Conservation (phyloP, 2,329 filamentous ascomycete genomes). For the Leptosphaerulina australis region DNA sequence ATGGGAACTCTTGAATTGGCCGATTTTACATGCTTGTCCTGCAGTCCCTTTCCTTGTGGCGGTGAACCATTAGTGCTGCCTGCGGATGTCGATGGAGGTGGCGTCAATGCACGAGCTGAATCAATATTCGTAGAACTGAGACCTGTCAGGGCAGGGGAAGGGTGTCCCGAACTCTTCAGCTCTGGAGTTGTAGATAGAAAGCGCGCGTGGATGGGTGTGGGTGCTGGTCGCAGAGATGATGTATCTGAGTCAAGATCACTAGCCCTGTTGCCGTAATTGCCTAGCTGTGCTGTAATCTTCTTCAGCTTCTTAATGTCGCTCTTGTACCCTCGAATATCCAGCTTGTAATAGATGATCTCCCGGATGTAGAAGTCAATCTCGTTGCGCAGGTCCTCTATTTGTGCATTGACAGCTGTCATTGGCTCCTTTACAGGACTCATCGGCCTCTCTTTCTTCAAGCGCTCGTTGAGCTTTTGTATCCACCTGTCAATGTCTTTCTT, state of each 20-base stretch:
- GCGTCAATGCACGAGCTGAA: slow-evolving; percentile 3
- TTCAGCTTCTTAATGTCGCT: slow-evolving; percentile 47
- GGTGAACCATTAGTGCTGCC: slow-evolving; percentile 1
- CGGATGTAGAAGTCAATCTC: slow-evolving; percentile 53
- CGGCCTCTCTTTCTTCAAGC: slow-evolving; percentile 36
- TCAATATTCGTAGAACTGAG: slow-evolving; percentile 7
- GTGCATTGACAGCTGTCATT: slow-evolving; percentile 21
- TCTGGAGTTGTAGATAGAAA: slow-evolving; percentile 28
- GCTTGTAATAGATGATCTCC: slow-evolving; percentile 58
- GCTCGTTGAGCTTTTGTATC: slow-evolving; percentile 42
- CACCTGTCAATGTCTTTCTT: slow-evolving; percentile 46
- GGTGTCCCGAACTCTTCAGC: slow-evolving; percentile 18
- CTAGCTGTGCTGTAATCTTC: slow-evolving; percentile 31
- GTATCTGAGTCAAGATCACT: slow-evolving; percentile 39
- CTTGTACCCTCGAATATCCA: slow-evolving; percentile 56
- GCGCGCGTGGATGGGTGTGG: slow-evolving; percentile 31
- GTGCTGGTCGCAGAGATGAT: slow-evolving; percentile 32
- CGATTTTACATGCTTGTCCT: background rate
- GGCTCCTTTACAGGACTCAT: slow-evolving; percentile 5
- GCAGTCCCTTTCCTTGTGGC: too few species aligned
- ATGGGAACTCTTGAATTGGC: background rate
- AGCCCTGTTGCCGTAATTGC: slow-evolving; percentile 29
- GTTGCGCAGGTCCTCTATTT: slow-evolving; percentile 42
- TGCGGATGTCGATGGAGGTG: slow-evolving; percentile 5
- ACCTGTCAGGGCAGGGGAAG: slow-evolving; percentile 12